Percentiles rank a stretch among this genome's conserved stretches.
These are phyloP conservation scores for Talaromyces stipitatus DNA, from an alignment of 495 filamentous ascomycete genomes.

Conservation along the genomic window DNA sequence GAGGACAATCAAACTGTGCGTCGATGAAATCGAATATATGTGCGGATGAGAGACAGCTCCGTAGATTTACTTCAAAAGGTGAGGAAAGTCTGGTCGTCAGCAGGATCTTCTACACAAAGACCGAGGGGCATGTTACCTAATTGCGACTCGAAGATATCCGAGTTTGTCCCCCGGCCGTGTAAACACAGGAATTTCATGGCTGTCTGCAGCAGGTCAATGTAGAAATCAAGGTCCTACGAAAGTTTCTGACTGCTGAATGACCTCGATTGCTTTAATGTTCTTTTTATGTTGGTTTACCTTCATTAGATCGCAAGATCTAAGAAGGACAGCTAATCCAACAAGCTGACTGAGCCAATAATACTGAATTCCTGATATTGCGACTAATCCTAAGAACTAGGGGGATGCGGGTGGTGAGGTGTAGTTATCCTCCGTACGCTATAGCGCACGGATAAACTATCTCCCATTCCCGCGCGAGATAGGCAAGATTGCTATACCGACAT, in stretches of 20 bases:
- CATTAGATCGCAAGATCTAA: too few species aligned
- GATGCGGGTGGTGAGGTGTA: too few species aligned
- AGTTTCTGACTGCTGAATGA: background rate
- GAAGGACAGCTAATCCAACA: too few species aligned
- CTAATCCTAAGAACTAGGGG: too few species aligned
- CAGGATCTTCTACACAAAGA: background rate
- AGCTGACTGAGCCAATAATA: too few species aligned
- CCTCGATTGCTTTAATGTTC: background rate
- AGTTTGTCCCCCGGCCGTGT: constrained; percentile 13
- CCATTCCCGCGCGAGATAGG: too few species aligned
- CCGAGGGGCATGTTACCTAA: background rate
- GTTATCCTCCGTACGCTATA: too few species aligned
- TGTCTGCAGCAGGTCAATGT: background rate
- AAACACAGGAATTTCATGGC: constrained; percentile 16
- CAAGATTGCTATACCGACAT: too few species aligned
- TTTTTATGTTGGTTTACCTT: background rate
- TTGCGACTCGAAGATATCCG: constrained; percentile 12
- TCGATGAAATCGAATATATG: constrained; percentile 14
- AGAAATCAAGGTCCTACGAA: background rate
- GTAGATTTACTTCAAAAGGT: constrained; percentile 1
- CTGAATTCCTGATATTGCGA: too few species aligned
- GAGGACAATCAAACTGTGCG: constrained; percentile 7
- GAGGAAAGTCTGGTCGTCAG: background rate
- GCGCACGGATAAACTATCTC: too few species aligned
- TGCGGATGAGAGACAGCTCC: constrained; percentile 7